Percentiles rank a stretch among this genome's conserved stretches.
Conservation (phyloP, 129 eudicot species). For the Artemisia annua region DNA sequence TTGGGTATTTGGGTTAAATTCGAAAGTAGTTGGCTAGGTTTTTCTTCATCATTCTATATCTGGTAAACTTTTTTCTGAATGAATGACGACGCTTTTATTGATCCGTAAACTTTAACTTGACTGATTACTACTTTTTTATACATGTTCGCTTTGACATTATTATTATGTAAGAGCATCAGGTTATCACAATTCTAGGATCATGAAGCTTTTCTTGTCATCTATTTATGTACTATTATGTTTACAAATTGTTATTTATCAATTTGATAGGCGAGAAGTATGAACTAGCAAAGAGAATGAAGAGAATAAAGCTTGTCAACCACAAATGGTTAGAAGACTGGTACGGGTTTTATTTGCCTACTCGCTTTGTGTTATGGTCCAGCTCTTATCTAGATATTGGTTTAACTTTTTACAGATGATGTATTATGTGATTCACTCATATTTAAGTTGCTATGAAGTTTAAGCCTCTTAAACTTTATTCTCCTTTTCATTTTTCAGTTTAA, state of each 20-base stretch:
- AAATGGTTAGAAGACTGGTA: constrained; percentile 94
- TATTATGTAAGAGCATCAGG: not conserved
- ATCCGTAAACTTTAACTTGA: not conserved
- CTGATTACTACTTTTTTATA: no score
- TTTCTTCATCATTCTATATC: not conserved
- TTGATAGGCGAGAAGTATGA: constrained; percentile 82
- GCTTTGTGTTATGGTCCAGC: constrained; percentile 1
- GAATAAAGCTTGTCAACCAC: constrained; percentile 82
- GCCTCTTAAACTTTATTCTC: not conserved
- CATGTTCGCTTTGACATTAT: not conserved
- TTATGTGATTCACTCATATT: not conserved
- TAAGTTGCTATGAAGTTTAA: constrained; percentile 13
- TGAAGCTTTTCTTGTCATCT: not conserved
- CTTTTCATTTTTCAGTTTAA: constrained; percentile 54
- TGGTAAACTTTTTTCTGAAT: not conserved
- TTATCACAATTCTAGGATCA: not conserved
- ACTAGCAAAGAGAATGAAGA: constrained; percentile 78
- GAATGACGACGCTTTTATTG: not conserved
- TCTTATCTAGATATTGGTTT: not conserved
- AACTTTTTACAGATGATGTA: not conserved
- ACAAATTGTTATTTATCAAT: not conserved
- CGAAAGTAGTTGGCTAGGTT: not conserved
- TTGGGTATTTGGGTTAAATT: not conserved
- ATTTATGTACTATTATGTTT: not conserved
- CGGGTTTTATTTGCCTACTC: constrained; percentile 13